Conservation (phyloP, 2,329 filamentous ascomycete genomes). For the Botrytis byssoidea region DNA sequence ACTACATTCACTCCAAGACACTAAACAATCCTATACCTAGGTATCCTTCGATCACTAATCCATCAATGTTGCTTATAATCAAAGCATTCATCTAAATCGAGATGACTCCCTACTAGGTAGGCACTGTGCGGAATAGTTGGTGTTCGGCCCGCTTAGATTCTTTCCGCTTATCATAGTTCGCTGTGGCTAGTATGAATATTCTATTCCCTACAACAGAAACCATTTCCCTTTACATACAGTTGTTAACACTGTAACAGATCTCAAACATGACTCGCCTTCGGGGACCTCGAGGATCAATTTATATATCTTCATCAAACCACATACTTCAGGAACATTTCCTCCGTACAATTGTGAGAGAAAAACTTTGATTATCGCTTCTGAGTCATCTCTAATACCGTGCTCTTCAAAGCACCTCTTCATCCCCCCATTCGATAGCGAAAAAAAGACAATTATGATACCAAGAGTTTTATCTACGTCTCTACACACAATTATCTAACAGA, state of each 20-base stretch:
- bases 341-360: not conserved
- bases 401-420: not conserved
- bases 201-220: not conserved
- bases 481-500: not conserved
- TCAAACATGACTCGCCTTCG: not conserved
- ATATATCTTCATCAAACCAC: not conserved
- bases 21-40: not conserved
- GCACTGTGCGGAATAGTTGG: not conserved
- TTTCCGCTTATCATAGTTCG: not conserved
- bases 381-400: not conserved
- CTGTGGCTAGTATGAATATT: not conserved
- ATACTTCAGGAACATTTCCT: not conserved
- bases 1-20: not conserved
- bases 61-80: too few species aligned
- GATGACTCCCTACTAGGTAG: not conserved
- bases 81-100: not conserved
- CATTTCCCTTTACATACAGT: not conserved
- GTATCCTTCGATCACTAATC: not conserved
- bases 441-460: not conserved
- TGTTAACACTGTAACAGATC: not conserved
- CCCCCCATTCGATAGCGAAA: not conserved
- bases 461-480: not conserved
- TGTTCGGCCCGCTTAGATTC: not conserved
- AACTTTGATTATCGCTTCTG: not conserved
- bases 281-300: not conserved